Evolutionary conservation across 2,329 filamentous ascomycete genomes (phyloP), one percentile per base, ranked within the genome.

Genomic region (Fusarium nanum): DNA sequence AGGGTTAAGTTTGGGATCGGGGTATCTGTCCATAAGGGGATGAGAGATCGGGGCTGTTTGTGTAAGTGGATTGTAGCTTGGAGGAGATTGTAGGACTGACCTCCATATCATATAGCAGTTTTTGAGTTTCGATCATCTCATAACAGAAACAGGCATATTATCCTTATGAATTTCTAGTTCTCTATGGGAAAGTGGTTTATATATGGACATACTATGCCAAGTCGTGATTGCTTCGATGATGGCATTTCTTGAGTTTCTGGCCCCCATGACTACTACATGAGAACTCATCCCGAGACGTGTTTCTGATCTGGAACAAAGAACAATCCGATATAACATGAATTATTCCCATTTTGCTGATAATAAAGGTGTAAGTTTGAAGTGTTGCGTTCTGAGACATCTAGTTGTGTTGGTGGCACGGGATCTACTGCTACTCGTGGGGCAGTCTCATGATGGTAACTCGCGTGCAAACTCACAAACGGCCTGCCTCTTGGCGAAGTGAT

Each of bases 1-100:
- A 87, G 78, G 5, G 80, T 76, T 52, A 87, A 75, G 25, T 73
- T 70, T 2, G 83, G 83, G 18, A 87, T 82, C 2, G 85, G 85
- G 0, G 78, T 81, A 18, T 79, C 78, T 2, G 79, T 76, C 83
- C 84, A 86, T 44, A 80, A 77, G 7, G 80, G 78, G 60, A 86
- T 71, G 42, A 81, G 69, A 7, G 77, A 71, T 50, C 72, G 50
- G 8, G 65, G 50, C 68, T 72, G 23, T 14, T 12, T 30, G 10
- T 57, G 54, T 70, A 55, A 63, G 61, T 57, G 49, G 11, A n/a
- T 20, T 10, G 18, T 22, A 22, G 57, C 22, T 41, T 12, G n/a
- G 18, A 11, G n/a, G n/a, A 14, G 44, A 16, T 13, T n/a, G 7
- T 20, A 10, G 23, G 44, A 68, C 67, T 23, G 8, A 63, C 68